Percentiles rank a stretch among this genome's conserved stretches.
phyloP scores from a whole-genome alignment of 148 eudicot genomes.

The Arctostaphylos glauca region DNA sequence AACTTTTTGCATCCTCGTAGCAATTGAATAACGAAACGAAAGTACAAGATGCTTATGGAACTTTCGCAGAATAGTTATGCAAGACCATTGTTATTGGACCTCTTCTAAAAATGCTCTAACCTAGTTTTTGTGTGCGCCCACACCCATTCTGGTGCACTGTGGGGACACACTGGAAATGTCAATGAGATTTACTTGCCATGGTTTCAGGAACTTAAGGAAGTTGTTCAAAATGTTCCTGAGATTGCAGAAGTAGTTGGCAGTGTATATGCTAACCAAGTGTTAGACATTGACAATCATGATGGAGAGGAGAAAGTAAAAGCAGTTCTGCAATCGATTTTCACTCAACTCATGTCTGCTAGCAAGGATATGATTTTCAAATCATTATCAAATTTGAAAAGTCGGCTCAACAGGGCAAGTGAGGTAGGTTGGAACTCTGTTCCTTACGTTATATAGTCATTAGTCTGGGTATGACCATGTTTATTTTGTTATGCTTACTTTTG shows the following conservation, averaged over 20 bases:
- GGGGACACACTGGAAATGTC: neutral
- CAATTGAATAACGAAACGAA: neutral
- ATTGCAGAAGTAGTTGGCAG: conserved; percentile 66
- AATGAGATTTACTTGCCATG: conserved; percentile 3
- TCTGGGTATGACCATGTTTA: no score
- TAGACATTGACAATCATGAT: conserved; percentile 36
- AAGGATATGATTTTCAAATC: conserved; percentile 50
- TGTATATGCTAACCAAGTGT: conserved; percentile 42
- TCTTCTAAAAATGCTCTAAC: neutral
- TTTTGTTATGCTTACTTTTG: neutral
- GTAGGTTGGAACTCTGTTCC: neutral
- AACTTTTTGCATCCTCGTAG: neutral
- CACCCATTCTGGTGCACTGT: neutral
- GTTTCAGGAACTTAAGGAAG: conserved; percentile 65
- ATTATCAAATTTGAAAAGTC: conserved; percentile 55
- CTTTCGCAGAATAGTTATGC: no score
- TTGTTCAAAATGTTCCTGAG: conserved; percentile 71
- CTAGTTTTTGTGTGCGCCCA: neutral
- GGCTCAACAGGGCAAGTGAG: conserved; percentile 42
- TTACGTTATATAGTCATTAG: no score
- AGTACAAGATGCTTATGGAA: neutral
- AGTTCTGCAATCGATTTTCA: conserved; percentile 52
- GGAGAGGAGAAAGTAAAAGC: conserved; percentile 52
- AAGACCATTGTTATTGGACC: no score
- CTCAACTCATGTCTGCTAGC: conserved; percentile 75